Evolutionary conservation across 2,329 filamentous ascomycete genomes (phyloP).

Genomic region (Teratosphaeria destructans): DNA sequence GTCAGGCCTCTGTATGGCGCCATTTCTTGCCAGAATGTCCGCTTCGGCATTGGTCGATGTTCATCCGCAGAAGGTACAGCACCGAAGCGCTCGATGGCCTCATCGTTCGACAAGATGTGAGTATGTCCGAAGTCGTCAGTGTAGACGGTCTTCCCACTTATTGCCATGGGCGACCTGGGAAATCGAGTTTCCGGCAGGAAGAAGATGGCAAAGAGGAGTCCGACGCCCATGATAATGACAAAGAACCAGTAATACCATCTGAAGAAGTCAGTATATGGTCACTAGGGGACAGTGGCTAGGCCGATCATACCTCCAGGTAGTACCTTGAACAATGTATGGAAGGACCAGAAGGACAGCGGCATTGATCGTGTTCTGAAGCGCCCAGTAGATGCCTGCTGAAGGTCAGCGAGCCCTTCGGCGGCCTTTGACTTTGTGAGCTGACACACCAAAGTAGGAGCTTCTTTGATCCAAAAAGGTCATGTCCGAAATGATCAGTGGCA

Average conservation of each 20-base stretch:
- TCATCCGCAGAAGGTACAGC: background rate
- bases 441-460: conserved; percentile 23
- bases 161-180: conserved; percentile 23
- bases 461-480: conserved; percentile 33
- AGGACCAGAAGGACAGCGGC: conserved; percentile 25
- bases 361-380: conserved; percentile 28
- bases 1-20: background rate
- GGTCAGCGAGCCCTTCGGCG: background rate
- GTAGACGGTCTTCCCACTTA: conserved; percentile 27
- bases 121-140: conserved; percentile 34
- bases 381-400: conserved; percentile 26
- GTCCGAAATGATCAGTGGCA: conserved; percentile 31
- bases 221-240: conserved; percentile 25
- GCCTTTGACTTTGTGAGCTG: background rate
- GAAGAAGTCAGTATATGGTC: background rate
- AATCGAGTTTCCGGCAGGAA: conserved; percentile 33
- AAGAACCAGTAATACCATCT: conserved; percentile 34
- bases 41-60: background rate
- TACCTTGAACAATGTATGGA: conserved; percentile 27
- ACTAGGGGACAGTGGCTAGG: background rate
- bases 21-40: background rate
- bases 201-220: conserved; percentile 30
- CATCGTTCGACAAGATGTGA: conserved; percentile 21
- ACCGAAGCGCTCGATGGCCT: conserved; percentile 10
- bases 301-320: conserved; percentile 23